phyloP scores from a whole-genome alignment of 352 stramenopile genomes.

The Phytophthora uliginosa region DNA sequence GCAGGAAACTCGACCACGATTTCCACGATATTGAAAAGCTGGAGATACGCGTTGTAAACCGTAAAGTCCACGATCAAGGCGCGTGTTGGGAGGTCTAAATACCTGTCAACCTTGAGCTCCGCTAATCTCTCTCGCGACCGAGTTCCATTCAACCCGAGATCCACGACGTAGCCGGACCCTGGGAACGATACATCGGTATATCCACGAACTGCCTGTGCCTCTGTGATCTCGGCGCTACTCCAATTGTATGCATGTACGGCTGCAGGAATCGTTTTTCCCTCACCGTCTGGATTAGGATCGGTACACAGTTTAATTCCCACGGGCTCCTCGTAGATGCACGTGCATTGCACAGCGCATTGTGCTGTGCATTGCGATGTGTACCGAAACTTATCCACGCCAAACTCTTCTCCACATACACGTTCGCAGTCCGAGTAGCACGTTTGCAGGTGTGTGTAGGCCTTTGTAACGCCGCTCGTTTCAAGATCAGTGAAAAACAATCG shows the following conservation, averaged over 20 bases:
- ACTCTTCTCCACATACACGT: slow-evolving; percentile 52
- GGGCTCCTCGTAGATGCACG: slow-evolving; percentile 75
- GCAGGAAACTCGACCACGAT: slow-evolving; percentile 73
- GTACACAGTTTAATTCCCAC: slow-evolving; percentile 53
- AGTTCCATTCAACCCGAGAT: slow-evolving; percentile 52
- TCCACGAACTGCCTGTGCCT: slow-evolving; percentile 27
- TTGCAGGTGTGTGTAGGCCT: slow-evolving; percentile 60
- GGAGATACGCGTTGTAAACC: slow-evolving; percentile 71
- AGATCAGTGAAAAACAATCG: slow-evolving; percentile 56
- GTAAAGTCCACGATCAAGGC: slow-evolving; percentile 73
- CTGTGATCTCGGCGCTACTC: slow-evolving; percentile 37
- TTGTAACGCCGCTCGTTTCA: slow-evolving; percentile 34
- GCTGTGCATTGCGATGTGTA: slow-evolving; percentile 54
- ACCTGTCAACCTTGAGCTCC: slow-evolving; percentile 51
- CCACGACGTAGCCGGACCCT: slow-evolving; percentile 70
- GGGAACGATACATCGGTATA: slow-evolving; percentile 54
- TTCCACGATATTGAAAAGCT: slow-evolving; percentile 74
- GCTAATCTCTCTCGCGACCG: slow-evolving; percentile 35
- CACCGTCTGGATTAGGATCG: slow-evolving; percentile 64
- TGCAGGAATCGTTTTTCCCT: slow-evolving; percentile 37
- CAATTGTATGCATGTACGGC: slow-evolving; percentile 70
- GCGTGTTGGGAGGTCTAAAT: slow-evolving; percentile 70
- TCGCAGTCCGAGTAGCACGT: slow-evolving; percentile 66
- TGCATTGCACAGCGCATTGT: slow-evolving; percentile 66
- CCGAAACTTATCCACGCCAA: slow-evolving; percentile 66